These are phyloP conservation scores for Entomortierella beljakovae DNA, from an alignment of 192 early-diverging fungal species.

Conservation along the genomic window DNA sequence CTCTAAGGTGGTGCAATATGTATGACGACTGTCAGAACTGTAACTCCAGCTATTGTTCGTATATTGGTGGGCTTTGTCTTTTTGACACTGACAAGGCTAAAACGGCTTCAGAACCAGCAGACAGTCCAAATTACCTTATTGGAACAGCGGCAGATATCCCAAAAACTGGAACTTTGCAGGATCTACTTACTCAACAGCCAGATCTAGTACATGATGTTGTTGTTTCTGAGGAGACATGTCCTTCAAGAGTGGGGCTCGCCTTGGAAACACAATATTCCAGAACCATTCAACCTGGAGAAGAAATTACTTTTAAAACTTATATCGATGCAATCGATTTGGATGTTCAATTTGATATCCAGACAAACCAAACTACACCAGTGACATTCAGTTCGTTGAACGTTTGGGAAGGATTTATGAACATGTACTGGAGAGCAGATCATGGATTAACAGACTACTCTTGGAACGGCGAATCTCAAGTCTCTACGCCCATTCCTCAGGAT, in stretches of 20 bases:
- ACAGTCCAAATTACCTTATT: constrained; percentile 18
- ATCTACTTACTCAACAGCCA: constrained; percentile 22
- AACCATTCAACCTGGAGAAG: constrained; percentile 15
- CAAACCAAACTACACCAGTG: constrained; percentile 2
- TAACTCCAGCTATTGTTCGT: constrained; percentile 47
- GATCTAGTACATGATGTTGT: constrained; percentile 5
- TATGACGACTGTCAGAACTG: constrained; percentile 53
- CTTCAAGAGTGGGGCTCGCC: constrained; percentile 1
- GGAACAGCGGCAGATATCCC: constrained; percentile 24
- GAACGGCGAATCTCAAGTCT: constrained; percentile 17
- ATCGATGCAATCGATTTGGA: constrained; percentile 28
- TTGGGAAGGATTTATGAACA: constrained; percentile 55
- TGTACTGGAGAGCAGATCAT: constrained; percentile 49
- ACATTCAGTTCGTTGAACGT: constrained; percentile 35
- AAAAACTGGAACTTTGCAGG: constrained; percentile 27
- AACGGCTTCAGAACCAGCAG: not conserved
- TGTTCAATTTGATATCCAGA: constrained; percentile 31
- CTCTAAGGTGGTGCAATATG: constrained; percentile 45
- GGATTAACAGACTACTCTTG: constrained; percentile 35
- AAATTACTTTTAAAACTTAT: constrained; percentile 40
- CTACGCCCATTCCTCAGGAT: constrained; percentile 20
- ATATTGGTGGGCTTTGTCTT: constrained; percentile 46
- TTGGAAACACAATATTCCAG: not conserved
- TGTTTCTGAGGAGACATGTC: constrained; percentile 6
- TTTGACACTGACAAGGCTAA: constrained; percentile 55